Evolutionary conservation across 2,329 filamentous ascomycete genomes (phyloP), one percentile per base, ranked within the genome.

Genomic region (Microsporum canis): DNA sequence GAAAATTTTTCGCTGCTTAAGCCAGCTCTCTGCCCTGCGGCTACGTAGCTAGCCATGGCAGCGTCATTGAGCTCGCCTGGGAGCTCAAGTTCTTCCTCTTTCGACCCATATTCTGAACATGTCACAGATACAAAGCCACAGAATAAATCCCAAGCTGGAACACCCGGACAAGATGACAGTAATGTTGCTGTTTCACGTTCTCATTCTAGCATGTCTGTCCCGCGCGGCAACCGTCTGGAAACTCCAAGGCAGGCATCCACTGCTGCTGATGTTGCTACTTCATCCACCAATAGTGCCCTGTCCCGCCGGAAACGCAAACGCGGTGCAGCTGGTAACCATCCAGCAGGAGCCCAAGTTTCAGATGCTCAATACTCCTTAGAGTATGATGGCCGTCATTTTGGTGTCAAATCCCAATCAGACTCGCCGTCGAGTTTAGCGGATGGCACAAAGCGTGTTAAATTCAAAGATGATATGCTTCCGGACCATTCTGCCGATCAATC

Each of bases 391-490:
- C 39, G 23, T 57, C 23, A 41, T 41, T 41, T 57, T 57, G 55
- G 55, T 57, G 55, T 39, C 12, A 58, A 53, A 36, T 41, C 51
- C 31, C 39, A 51, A 58, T 29, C 33, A 49, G 43, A 47, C 45
- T 23, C 31, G 10, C 47, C 57, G 23, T 61, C 57, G 43, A 59
- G 57, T 49, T 49, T 58, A 33, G 38, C 47, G 33, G 62, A 63
- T 14, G 57, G 60, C 38, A 62, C 58, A 49, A 67, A 67, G 51
- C 66, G 66, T 61, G 47, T 63, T 51, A 67, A 65, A 57, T 62
- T 63, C 17, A 61, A 55, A 60, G 61, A 49, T 41, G 29, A 34
- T 31, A 36, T 31, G 49, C 36, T 45, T 27, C 59, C 62, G 64
- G 41, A 64, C 63, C 49, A 49, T 51, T 12, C 27, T 23, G 57